Evolutionary conservation across 2,329 filamentous ascomycete genomes (phyloP), one percentile per base, ranked within the genome.

Genomic region (Aspergillus piperis): DNA sequence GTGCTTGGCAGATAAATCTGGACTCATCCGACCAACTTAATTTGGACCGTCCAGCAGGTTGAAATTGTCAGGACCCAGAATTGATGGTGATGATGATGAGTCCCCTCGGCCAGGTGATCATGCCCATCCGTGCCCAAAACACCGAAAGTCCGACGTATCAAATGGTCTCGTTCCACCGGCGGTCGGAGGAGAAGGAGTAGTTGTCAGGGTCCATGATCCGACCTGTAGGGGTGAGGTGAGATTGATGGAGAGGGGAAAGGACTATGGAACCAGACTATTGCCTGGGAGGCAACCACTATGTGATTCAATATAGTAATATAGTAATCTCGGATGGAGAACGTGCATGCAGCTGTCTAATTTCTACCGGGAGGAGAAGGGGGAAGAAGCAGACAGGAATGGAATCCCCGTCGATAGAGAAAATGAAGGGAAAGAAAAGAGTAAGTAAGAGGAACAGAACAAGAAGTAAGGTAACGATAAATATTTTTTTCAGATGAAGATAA

Each of bases 101-200:
- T 38, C 57, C 57, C 30, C 50, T 54, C 48, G 49, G 51, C 27
- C 27, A 47, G 41, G 36, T 49, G 51, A 41, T 54, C 50, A 52
- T 55, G 57, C 50, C 58, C 52, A 55, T 64, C 48, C 53, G 54
- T 64, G 62, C 62, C 62, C 62, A 62, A 62, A 62, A 27, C 53
- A 62, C 53, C 50, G 23, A 38, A 39, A 61, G 48, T 61, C 48
- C 50, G 52, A 58, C 52, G 53, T 55, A 50, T 50, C 47, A 32
- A 32, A n/a, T 11, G 44, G 8, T 30, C 47, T 27, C 47, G n/a
- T 30, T 50, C 47, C 47, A 49, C 44, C 44, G 39, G 39, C 39
- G n/a, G 39, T 17, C 39, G n/a, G 39, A 19, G n/a, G 4, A 19
- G 39, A 11, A 44, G 41, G 2, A 44, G 41, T 11, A 44, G 41